A percentile compares a stretch with the other conserved stretches of the same genome.
These are phyloP conservation scores for Fusarium sp. DNA, from an alignment of 2,329 filamentous ascomycete genomes.

Conservation along the genomic window DNA sequence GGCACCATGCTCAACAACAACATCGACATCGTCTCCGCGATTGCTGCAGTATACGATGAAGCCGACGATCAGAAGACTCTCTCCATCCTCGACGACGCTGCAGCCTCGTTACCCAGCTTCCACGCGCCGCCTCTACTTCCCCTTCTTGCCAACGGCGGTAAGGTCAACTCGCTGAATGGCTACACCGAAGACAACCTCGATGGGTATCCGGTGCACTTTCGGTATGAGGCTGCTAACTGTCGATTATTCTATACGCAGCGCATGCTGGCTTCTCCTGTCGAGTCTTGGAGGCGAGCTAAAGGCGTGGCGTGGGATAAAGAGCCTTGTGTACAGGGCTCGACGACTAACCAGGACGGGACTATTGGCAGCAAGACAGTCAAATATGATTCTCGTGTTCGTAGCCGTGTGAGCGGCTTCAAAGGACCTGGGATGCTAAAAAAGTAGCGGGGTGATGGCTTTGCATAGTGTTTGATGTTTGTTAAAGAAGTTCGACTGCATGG, in stretches of 20 bases:
- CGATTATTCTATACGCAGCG: conserved; percentile 67
- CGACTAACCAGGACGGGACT: conserved; percentile 23
- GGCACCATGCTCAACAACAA: conserved; percentile 53
- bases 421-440: conserved; percentile 35
- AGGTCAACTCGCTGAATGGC: conserved; percentile 37
- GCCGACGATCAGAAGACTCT: conserved; percentile 22
- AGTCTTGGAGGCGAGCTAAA: conserved; percentile 59
- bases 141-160: conserved; percentile 52
- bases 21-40: conserved; percentile 21
- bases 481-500: not conserved
- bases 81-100: conserved; percentile 17
- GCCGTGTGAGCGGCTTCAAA: conserved; percentile 26
- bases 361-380: conserved; percentile 32
- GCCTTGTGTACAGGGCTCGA: conserved; percentile 38
- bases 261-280: conserved; percentile 62
- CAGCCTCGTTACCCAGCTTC: conserved; percentile 27
- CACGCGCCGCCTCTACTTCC: conserved; percentile 32
- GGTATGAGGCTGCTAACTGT: conserved; percentile 70
- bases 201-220: conserved; percentile 61
- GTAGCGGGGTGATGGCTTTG: not conserved
- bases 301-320: conserved; percentile 33
- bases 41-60: conserved; percentile 12
- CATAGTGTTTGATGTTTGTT: not conserved
- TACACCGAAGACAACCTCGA: conserved; percentile 38
- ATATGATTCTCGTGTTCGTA: conserved; percentile 38